Base-by-base conservation (phyloP, 352 stramenopile genomes). In the Phytophthora podocarpi region DNA sequence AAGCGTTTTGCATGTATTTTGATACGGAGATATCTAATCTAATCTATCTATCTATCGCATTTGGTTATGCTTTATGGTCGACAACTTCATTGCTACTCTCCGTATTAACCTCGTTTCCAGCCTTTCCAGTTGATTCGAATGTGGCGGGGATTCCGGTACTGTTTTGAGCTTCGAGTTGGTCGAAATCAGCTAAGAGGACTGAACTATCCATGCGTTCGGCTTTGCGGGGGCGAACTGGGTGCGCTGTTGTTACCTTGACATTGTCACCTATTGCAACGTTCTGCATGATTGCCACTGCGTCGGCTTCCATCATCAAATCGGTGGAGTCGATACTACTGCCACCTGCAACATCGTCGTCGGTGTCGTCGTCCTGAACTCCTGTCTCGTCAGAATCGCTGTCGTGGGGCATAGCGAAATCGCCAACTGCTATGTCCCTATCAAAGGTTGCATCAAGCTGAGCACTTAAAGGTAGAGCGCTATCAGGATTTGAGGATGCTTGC, bases 221-320 rank as follows among this genome's bases (percentile, higher is more conserved):
- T 46, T 52, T 63, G 8, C 45, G 63, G 11, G 20, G 30, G 7
- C 32, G 63, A 16, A 13, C 5, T 31, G 41, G 1, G 20, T n/a
- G 12, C 4, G 18, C n/a, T 12, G 24, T 8, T 39, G 50, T 35
- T 4, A n/a, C n/a, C n/a, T n/a, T n/a, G n/a, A n/a, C n/a, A n/a
- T n/a, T n/a, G n/a, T n/a, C n/a, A n/a, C n/a, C n/a, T n/a, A n/a
- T n/a, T n/a, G n/a, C n/a, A 18, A 9, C 24, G 30, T 47, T 13
- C 42, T 46, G 32, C 11, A 76, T 42, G 16, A 20, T 30, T 9
- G 35, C 47, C 53, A 78, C 67, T 6, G 50, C 66, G 21, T 78
- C 66, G 2, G 67, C 66, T 23, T 78, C 70, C 62, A 72, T 56
- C 56, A 78, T 64, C 18, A 78, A 41, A 16, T 76, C 66, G 26